Base-by-base conservation (phyloP, 2,329 filamentous ascomycete species). In the Aureobasidium leucospermi region DNA sequence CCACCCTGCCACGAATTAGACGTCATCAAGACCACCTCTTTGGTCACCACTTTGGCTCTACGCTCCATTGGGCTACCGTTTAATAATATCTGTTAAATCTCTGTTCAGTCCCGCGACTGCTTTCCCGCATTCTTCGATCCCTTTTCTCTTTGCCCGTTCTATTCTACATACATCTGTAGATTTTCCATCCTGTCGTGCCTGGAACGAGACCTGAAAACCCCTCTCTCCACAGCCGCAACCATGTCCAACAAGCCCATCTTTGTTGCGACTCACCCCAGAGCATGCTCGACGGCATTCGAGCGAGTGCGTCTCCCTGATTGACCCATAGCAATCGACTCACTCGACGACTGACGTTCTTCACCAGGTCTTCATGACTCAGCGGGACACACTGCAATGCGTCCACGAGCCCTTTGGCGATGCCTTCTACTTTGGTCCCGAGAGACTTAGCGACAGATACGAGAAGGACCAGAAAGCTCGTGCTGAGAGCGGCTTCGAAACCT, bases 361-460 rank as follows among this genome's bases (percentile, higher is more conserved):
- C 42, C 66, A 94, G 89, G 92, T 97, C 65, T 97, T 99, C 75
- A 96, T 97, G 93, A 96, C 92, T 67, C 88, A 90, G 66, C 83
- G 84, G 67, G 87, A 96, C 69, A 85, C 81, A 58, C 82, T 97
- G 61, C 81, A 87, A 68, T 96, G 90, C 71, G 81, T 94, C 67
- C 94, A 97, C 74, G 94, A 99, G 77, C 94, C 94, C 5, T 97
- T 97, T 75, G 93, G 93, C 58, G 94, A 97, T 75, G 89, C 92
- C 62, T 97, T 93, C 72, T 97, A 97, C 78, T 97, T 88, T 70
- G 93, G 94, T 56, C 92, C 93, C 6, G 94, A 99, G 76, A 83
- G 90, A 66, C 81, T 97, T 66, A 86, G 88, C 68, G 78, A 83
- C 56, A 85, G 94, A 67, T 99, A 90, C 71, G 86, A 86, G 69